Evolutionary conservation across 2,329 filamentous ascomycete genomes (phyloP).

Genomic region (Westerdykella aurantiaca): DNA sequence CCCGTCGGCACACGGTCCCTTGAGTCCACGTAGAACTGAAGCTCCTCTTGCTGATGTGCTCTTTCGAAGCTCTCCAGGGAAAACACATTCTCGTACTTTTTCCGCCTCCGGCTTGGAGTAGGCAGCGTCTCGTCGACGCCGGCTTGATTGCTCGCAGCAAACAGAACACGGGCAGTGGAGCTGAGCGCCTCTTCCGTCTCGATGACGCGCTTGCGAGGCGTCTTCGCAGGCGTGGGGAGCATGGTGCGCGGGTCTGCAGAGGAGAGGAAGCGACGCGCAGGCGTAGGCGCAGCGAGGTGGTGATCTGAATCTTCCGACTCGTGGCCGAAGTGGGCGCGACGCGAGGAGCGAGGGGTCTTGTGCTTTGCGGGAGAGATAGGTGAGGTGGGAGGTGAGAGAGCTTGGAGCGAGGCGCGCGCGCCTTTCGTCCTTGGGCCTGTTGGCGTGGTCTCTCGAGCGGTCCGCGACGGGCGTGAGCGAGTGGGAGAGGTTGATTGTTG

Average conservation of each 20-base stretch:
- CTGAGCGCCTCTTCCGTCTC: slow-evolving; percentile 38
- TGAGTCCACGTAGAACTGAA: slow-evolving; percentile 71
- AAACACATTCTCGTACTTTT: slow-evolving; percentile 50
- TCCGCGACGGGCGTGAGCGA: slow-evolving; percentile 21
- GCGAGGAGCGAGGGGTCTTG: slow-evolving; percentile 26
- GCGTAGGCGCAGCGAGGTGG: slow-evolving; percentile 22
- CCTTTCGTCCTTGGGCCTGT: slow-evolving; percentile 18
- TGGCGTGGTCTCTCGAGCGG: slow-evolving; percentile 22
- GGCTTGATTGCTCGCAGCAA: slow-evolving; percentile 56
- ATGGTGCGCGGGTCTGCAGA: slow-evolving; percentile 45
- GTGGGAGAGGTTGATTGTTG: slow-evolving; percentile 16
- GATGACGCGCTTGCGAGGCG: slow-evolving; percentile 57
- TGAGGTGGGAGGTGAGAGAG: slow-evolving; percentile 41
- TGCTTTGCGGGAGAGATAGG: slow-evolving; percentile 32
- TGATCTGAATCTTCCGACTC: slow-evolving; percentile 27
- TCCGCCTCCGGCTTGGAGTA: slow-evolving; percentile 54
- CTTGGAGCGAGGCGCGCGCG: slow-evolving; percentile 43
- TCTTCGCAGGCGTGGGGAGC: slow-evolving; percentile 75
- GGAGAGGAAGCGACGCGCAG: slow-evolving; percentile 21
- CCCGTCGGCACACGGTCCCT: slow-evolving; percentile 67
- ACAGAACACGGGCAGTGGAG: slow-evolving; percentile 50
- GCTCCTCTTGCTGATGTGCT: slow-evolving; percentile 52
- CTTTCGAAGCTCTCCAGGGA: slow-evolving; percentile 31
- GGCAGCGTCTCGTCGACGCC: slow-evolving; percentile 54
- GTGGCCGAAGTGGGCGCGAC: slow-evolving; percentile 20